Evolutionary conservation across 352 stramenopile genomes (phyloP), one percentile per base, ranked within the genome.

Genomic region (Plasmopara viticola): DNA sequence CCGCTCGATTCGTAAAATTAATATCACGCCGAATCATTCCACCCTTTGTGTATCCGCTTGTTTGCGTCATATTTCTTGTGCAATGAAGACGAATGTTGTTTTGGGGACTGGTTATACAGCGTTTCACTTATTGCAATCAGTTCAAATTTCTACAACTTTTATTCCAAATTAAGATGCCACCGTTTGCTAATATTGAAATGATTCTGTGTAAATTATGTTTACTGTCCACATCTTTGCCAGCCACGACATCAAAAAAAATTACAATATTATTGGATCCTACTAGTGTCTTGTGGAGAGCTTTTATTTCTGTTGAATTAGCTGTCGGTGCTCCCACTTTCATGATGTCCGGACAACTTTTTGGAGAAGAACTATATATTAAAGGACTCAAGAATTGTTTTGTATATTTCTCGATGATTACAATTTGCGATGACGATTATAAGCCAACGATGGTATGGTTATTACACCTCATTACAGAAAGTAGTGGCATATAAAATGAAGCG

Each of bases 181-280:
- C 0, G 35, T 37, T 25, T 17, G 42, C 25, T 77, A 31, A 6
- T 45, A 13, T 58, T 63, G 13, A 78, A 18, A 12, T 44, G 44
- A 18, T 63, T 55, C 5, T n/a, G n/a, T n/a, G n/a, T n/a, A 48
- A 56, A n/a, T 62, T 15, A 7, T 35, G 10, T 8, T 56, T 33
- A 13, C 44, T 39, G 25, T 6, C 14, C 1, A 17, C 47, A 28
- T 13, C 37, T 20, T 41, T n/a, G n/a, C n/a, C n/a, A n/a, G n/a
- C 44, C 0, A 15, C 25, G n/a, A 56, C 53, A n/a, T 56, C 46
- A 25, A 72, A 56, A 55, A 70, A 76, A 6, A 81, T 51, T 14
- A 72, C 10, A 81, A 35, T 1, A 70, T 31, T n/a, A 48, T 38
- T 0, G 71, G 68, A 2, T 78, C 43, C 65, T 64, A 72, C 44